Base-by-base conservation (phyloP, 495 filamentous ascomycete genomes). In the Lepidopterella palustris region DNA sequence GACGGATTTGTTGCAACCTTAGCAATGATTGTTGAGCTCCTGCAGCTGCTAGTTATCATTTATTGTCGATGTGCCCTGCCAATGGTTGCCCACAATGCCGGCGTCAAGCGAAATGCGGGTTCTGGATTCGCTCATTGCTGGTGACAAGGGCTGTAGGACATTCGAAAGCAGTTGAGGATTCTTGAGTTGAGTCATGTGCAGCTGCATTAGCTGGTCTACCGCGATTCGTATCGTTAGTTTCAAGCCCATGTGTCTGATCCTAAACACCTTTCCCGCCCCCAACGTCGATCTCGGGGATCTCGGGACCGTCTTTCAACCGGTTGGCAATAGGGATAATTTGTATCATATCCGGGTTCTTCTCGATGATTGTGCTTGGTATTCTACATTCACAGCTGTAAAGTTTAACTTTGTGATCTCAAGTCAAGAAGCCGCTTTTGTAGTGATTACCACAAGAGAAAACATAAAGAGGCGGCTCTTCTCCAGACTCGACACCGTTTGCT, bases 361-460 rank as follows among this genome's bases (percentile, higher is more conserved):
- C 71, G 1, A 87, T 69, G 0, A 76, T 77, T 0, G 75, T 39
- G 65, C 92, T 96, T 0, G 77, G 75, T 27, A 80, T 80, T 2
- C 85, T 88, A 57, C 81, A 84, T 63, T 92, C 92, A 61, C 92
- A 97, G 66, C 89, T 92, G 72, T 97, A 92, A 24, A 97, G 76
- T n/a, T 85, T 82, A n/a, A 80, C 82, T 18, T 72, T 72, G 13
- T 80, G 69, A 29, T 88, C 75, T 2, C 71, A 69, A 4, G 89
- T 96, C 35, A 97, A 73, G 67, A 84, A 89, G 5, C 90, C 90
- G 1, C 72, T 59, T n/a, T 87, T 79, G 23, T 74, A 68, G 20
- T 71, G 78, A 60, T 96, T 96, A 23, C 88, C 92, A 55, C 85
- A 83, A 47, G 82, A 77, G 66, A 87, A 96, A 0, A 92, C 92